Percentiles rank a stretch among this genome's conserved stretches.
These are phyloP conservation scores for Collybia sordida DNA, from an alignment of 768 basidiomycete species.

Conservation along the genomic window DNA sequence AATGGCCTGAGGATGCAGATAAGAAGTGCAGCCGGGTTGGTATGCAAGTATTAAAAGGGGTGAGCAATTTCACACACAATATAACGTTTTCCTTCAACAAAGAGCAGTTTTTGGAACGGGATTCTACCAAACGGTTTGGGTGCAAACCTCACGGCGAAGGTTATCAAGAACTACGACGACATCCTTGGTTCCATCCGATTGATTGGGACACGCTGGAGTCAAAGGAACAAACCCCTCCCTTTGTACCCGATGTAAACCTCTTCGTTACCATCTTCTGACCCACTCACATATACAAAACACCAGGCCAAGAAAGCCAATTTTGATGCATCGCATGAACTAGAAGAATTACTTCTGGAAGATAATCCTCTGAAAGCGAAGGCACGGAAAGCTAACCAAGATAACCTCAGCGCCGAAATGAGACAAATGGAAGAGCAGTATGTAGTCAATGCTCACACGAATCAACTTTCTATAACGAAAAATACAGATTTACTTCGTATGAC, in stretches of 20 bases:
- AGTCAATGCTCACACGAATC: neutral
- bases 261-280: constrained; percentile 3
- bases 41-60: constrained; percentile 76
- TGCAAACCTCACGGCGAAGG: constrained; percentile 81
- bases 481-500: constrained; percentile 88
- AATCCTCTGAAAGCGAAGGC: constrained; percentile 95
- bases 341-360: constrained; percentile 93
- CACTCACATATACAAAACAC: constrained; percentile 1
- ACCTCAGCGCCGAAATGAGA: constrained; percentile 87
- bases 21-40: constrained; percentile 75
- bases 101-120: constrained; percentile 81
- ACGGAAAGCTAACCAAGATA: constrained; percentile 88
- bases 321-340: constrained; percentile 96
- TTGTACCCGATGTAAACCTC: constrained; percentile 79
- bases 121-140: constrained; percentile 76
- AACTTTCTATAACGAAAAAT: too few species aligned
- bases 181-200: constrained; percentile 86
- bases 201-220: constrained; percentile 87
- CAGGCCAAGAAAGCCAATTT: constrained; percentile 99
- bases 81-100: constrained; percentile 7
- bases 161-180: constrained; percentile 71
- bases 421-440: constrained; percentile 98
- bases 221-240: constrained; percentile 77
- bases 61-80: constrained; percentile 38
- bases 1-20: constrained; percentile 90